phyloP scores from a whole-genome alignment of 2,329 filamentous ascomycete genomes.

The Monilinia fructicola region DNA sequence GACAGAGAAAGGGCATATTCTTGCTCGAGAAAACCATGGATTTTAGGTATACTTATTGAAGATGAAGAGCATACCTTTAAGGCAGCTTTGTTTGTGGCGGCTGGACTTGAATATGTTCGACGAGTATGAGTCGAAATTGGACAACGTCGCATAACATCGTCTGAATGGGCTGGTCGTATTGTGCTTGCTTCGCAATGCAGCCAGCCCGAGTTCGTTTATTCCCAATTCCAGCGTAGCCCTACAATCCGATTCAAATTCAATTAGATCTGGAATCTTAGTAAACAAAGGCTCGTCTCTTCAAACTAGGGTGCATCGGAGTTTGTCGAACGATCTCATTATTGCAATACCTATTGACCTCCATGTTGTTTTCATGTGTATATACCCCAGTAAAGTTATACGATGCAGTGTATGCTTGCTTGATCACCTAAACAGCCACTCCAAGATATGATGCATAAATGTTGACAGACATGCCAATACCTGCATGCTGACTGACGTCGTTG shows the following conservation, averaged over 20 bases:
- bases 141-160: too few species aligned
- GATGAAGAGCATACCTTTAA: neutral
- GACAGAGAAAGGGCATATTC: slow-evolving; percentile 48
- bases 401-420: slow-evolving; percentile 20
- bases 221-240: neutral
- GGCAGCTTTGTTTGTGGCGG: neutral
- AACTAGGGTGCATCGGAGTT: slow-evolving; percentile 3
- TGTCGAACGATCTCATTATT: neutral
- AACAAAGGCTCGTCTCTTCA: neutral
- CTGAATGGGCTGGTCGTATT: neutral
- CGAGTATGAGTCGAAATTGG: too few species aligned
- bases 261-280: neutral
- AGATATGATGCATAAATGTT: slow-evolving; percentile 11
- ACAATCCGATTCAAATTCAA: neutral
- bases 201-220: neutral
- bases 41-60: slow-evolving; percentile 39
- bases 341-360: slow-evolving; percentile 3
- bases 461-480: slow-evolving; percentile 12
- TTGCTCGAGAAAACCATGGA: slow-evolving; percentile 47
- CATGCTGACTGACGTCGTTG: slow-evolving; percentile 13
- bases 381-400: slow-evolving; percentile 4
- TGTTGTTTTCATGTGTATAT: neutral
- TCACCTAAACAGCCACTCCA: slow-evolving; percentile 11
- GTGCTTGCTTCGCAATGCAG: too few species aligned
- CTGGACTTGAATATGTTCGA: too few species aligned